A percentile compares a stretch with the other conserved stretches of the same genome.
Conservation (phyloP, 768 basidiomycete genomes). For the Epithele typhae region DNA sequence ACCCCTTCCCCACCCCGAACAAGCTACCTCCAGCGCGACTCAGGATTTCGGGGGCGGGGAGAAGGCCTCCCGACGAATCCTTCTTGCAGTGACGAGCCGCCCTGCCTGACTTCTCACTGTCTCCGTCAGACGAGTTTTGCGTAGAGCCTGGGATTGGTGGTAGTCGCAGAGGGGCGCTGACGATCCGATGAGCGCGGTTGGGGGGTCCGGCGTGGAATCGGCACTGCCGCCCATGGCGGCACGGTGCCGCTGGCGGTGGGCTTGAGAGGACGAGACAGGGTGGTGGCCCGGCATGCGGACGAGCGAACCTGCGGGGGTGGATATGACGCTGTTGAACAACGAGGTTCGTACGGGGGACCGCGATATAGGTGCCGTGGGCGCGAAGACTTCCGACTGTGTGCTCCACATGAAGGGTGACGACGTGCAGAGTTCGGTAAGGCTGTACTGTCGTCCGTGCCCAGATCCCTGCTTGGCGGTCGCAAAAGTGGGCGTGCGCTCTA, state of each 20-base stretch:
- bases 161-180: slow-evolving; percentile 6
- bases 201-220: background rate
- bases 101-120: background rate
- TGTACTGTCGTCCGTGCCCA: slow-evolving; percentile 8
- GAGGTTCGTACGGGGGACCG: slow-evolving; percentile 2
- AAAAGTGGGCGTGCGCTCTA: slow-evolving; percentile 3
- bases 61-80: no score
- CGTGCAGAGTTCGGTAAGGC: slow-evolving; percentile 22
- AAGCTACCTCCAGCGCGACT: no score
- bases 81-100: background rate
- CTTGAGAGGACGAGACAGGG: background rate
- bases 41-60: background rate
- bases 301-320: background rate
- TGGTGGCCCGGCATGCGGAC: background rate
- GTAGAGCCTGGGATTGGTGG: background rate
- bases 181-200: slow-evolving; percentile 6
- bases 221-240: background rate
- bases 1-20: background rate
- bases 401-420: slow-evolving; percentile 17
- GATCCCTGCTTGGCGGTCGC: slow-evolving; percentile 4
- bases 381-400: slow-evolving; percentile 10
- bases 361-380: slow-evolving; percentile 7
- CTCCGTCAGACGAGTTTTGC: background rate
- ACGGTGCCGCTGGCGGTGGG: slow-evolving; percentile 1
- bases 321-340: background rate